A percentile compares a stretch with the other conserved stretches of the same genome.
Conservation (phyloP, 208 protist genomes). For the Crithidia fasciculata region DNA sequence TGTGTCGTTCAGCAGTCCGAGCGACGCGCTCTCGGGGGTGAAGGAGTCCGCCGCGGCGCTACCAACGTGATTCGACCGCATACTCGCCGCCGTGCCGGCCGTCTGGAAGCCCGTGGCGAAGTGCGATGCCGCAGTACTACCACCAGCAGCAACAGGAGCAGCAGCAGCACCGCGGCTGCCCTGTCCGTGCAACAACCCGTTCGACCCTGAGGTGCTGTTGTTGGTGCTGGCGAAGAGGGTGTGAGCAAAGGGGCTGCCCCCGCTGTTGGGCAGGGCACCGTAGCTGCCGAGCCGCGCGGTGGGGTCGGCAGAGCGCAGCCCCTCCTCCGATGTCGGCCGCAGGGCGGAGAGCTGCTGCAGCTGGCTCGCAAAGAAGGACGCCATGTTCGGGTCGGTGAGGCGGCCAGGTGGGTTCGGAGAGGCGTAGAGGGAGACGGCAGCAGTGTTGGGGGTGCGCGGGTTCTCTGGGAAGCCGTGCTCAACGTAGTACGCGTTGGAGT, state of each 20-base stretch:
- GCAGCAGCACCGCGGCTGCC: neutral
- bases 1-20: constrained; percentile 38
- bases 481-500: constrained; percentile 54
- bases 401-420: constrained; percentile 1
- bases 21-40: constrained; percentile 35
- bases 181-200: neutral
- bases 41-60: neutral
- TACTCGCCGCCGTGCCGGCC: neutral
- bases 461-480: constrained; percentile 23
- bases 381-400: constrained; percentile 1
- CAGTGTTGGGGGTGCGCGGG: constrained; percentile 5
- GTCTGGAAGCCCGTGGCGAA: neutral
- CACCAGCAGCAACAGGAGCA: neutral
- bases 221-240: constrained; percentile 3
- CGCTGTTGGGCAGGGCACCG: neutral
- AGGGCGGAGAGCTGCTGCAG: constrained; percentile 27
- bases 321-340: neutral
- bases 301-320: neutral
- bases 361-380: constrained; percentile 24
- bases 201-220: neutral
- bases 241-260: constrained; percentile 5
- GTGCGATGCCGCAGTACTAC: neutral
- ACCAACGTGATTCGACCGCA: neutral
- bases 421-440: constrained; percentile 5
- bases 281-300: neutral